Conservation (phyloP, 768 basidiomycete species). For the Lactarius akahatsu region DNA sequence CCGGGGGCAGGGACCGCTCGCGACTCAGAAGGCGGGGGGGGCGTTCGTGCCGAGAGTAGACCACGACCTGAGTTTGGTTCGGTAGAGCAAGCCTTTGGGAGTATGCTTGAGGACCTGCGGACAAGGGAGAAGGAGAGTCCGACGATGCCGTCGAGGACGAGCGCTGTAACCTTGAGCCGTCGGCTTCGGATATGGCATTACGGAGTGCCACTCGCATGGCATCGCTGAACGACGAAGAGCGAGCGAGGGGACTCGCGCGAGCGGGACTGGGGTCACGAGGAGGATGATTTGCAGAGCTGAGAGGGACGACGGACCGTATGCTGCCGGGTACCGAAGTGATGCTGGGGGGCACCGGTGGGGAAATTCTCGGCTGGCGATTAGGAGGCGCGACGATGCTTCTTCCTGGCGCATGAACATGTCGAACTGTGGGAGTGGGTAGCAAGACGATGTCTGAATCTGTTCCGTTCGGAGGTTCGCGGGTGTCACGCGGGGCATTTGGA, state of each 20-base stretch:
- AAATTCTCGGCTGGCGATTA: neutral
- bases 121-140: neutral
- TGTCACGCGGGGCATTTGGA: neutral
- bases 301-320: neutral
- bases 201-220: slow-evolving; percentile 19
- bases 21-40: neutral
- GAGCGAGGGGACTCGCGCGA: slow-evolving; percentile 2
- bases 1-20: neutral
- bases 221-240: slow-evolving; percentile 19
- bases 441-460: slow-evolving; percentile 7
- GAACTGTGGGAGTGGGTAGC: neutral
- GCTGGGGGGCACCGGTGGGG: neutral
- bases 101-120: neutral
- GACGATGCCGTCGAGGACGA: slow-evolving; percentile 6
- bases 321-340: neutral
- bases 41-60: neutral
- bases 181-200: slow-evolving; percentile 9
- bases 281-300: neutral
- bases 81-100: neutral
- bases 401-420: neutral
- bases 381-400: neutral
- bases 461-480: neutral
- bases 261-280: slow-evolving; percentile 3
- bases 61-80: neutral
- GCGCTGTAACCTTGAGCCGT: neutral